Conservation (phyloP, 306 rosid species). For the Alnus glutinosa region DNA sequence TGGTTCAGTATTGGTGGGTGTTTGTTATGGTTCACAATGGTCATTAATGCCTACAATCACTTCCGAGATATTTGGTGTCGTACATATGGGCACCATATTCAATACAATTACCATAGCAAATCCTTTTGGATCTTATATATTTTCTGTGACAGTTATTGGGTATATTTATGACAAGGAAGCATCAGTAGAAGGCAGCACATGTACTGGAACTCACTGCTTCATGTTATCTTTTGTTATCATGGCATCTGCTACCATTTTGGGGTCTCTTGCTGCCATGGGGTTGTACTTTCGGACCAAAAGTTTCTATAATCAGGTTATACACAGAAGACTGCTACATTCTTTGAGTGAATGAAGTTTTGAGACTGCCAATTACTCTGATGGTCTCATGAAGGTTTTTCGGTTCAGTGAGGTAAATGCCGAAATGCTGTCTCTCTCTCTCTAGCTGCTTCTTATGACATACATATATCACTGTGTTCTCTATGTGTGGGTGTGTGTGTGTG, state of each 20-base stretch:
- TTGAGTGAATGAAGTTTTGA: conserved; percentile 8
- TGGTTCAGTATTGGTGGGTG: conserved; percentile 9
- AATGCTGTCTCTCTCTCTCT: neutral
- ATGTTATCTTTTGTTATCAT: conserved; percentile 51
- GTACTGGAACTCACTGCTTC: conserved; percentile 57
- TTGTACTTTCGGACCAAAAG: conserved; percentile 56
- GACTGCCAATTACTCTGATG: neutral
- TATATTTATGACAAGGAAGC: conserved; percentile 34
- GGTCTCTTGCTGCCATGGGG: conserved; percentile 49
- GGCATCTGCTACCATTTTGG: conserved; percentile 52
- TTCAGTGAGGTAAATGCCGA: neutral
- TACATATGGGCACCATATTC: conserved; percentile 8
- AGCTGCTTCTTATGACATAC: neutral
- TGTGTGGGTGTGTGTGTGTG: neutral
- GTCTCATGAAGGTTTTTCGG: neutral
- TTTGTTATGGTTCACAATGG: conserved; percentile 15
- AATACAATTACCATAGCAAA: conserved; percentile 7
- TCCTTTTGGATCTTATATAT: conserved; percentile 12
- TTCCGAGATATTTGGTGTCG: conserved; percentile 10
- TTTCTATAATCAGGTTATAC: conserved; percentile 46
- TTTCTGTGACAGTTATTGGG: conserved; percentile 10
- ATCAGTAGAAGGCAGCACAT: conserved; percentile 32
- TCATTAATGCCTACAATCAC: conserved; percentile 2
- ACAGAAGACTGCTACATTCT: conserved; percentile 31
- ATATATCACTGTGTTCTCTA: neutral